Conservation (phyloP, 345 rosid species). For the Rhodamnia argentea region DNA sequence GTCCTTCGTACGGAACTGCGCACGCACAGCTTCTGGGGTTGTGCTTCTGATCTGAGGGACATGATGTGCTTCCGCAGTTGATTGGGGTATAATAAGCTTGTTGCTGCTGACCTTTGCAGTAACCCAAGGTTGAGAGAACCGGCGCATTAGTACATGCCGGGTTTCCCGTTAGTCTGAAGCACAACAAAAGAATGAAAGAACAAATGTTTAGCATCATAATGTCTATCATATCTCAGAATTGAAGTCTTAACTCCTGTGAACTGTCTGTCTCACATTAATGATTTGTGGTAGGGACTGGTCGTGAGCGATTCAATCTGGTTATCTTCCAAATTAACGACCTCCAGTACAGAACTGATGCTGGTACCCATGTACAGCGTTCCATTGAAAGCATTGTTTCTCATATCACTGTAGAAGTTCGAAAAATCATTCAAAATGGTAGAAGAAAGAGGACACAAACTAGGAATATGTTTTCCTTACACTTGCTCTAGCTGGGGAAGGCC, state of each 20-base stretch:
- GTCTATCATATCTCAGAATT: not conserved
- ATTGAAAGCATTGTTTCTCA: conserved; percentile 19
- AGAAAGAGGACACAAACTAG: not conserved
- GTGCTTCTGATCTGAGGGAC: conserved; percentile 59
- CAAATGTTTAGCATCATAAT: not conserved
- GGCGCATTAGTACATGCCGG: conserved; percentile 63
- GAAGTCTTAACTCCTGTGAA: not conserved
- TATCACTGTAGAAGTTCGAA: conserved; percentile 1
- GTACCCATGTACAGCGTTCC: conserved; percentile 22
- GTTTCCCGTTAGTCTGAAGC: conserved; percentile 66
- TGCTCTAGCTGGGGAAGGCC: conserved; percentile 2
- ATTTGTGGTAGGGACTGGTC: conserved; percentile 17
- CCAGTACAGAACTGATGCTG: not conserved
- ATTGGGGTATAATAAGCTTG: conserved; percentile 57
- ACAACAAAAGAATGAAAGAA: not conserved
- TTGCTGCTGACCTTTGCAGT: fast-evolving
- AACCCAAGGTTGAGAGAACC: not conserved
- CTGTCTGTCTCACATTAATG: conserved; percentile 36
- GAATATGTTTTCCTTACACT: not conserved
- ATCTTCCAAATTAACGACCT: conserved; percentile 14
- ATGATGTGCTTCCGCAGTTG: conserved; percentile 51
- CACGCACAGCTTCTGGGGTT: conserved; percentile 93
- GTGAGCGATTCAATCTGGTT: conserved; percentile 7
- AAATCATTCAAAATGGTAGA: not conserved
- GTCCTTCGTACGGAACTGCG: conserved; percentile 77